Evolutionary conservation across 768 basidiomycete species (phyloP).

Genomic region (Lentinula aciculospora): DNA sequence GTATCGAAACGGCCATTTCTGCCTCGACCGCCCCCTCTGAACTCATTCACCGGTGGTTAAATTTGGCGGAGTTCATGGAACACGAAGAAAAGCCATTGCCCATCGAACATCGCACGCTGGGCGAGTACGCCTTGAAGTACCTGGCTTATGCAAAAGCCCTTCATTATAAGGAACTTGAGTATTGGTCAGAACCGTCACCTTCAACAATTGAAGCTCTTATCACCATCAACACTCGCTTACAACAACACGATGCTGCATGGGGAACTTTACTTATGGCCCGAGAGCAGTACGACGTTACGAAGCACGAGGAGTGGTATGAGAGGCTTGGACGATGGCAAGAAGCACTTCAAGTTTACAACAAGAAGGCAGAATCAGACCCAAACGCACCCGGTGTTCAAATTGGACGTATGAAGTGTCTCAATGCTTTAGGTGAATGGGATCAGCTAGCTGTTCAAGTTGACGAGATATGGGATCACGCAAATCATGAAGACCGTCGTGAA

Average conservation of each 20-base stretch:
- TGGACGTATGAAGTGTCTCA: slow-evolving; percentile 92
- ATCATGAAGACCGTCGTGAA: slow-evolving; percentile 77
- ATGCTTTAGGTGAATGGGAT: slow-evolving; percentile 98
- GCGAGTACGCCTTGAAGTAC: slow-evolving; percentile 89
- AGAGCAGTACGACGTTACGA: slow-evolving; percentile 83
- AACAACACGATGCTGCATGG: slow-evolving; percentile 98
- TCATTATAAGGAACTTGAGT: slow-evolving; percentile 98
- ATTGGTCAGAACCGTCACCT: slow-evolving; percentile 87
- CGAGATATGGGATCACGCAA: slow-evolving; percentile 80
- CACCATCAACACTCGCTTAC: slow-evolving; percentile 92
- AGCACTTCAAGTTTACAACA: slow-evolving; percentile 80
- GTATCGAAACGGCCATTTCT: slow-evolving; percentile 82
- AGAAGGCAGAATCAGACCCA: slow-evolving; percentile 71
- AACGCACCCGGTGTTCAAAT: slow-evolving; percentile 72
- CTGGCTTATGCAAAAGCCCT: slow-evolving; percentile 96
- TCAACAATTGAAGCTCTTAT: slow-evolving; percentile 92
- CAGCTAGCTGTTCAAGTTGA: slow-evolving; percentile 80
- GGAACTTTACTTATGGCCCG: slow-evolving; percentile 89
- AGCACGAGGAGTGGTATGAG: slow-evolving; percentile 99
- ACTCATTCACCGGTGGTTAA: slow-evolving; percentile 84
- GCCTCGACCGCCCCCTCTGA: slow-evolving; percentile 78
- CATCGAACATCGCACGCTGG: slow-evolving; percentile 89
- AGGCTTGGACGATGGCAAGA: slow-evolving; percentile 95
- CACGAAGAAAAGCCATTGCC: slow-evolving; percentile 95
- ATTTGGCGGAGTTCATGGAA: slow-evolving; percentile 98